phyloP scores from a whole-genome alignment of 331 rosid genomes.

The Quercus phellos region DNA sequence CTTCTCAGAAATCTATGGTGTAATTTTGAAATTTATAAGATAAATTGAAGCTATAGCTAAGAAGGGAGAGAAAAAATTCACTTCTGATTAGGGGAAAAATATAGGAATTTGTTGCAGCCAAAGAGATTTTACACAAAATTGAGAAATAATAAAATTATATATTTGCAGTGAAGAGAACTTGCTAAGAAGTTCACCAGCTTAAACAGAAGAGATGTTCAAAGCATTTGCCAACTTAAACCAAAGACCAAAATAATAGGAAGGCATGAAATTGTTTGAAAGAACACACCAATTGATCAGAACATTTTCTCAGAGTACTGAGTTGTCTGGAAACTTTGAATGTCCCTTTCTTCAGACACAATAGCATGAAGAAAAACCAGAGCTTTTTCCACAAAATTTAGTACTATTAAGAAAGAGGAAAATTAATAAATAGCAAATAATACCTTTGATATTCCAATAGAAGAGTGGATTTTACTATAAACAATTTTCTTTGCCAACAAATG shows the following conservation, averaged over 20 bases:
- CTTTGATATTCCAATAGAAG: constrained; percentile 55
- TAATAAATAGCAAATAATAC: constrained; percentile 15
- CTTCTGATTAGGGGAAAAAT: neutral
- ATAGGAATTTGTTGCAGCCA: neutral
- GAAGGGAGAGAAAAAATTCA: neutral
- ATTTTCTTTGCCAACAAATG: constrained; percentile 75
- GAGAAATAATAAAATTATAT: neutral
- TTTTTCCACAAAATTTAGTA: neutral
- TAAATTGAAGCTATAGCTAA: neutral
- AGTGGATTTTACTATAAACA: constrained; percentile 72
- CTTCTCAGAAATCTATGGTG: constrained; percentile 15
- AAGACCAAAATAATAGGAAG: neutral
- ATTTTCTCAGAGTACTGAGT: neutral
- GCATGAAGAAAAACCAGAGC: neutral
- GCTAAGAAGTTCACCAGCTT: neutral
- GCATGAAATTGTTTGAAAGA: neutral
- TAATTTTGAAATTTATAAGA: constrained; percentile 18
- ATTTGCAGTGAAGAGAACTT: neutral
- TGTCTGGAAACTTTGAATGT: neutral
- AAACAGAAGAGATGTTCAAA: neutral
- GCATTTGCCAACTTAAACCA: neutral
- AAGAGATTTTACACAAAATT: neutral
- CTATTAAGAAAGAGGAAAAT: neutral
- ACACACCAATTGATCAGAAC: neutral
- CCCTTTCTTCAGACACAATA: neutral